phyloP scores from a whole-genome alignment of 2,329 filamentous ascomycete genomes.

The Paecilomyces fulvus region DNA sequence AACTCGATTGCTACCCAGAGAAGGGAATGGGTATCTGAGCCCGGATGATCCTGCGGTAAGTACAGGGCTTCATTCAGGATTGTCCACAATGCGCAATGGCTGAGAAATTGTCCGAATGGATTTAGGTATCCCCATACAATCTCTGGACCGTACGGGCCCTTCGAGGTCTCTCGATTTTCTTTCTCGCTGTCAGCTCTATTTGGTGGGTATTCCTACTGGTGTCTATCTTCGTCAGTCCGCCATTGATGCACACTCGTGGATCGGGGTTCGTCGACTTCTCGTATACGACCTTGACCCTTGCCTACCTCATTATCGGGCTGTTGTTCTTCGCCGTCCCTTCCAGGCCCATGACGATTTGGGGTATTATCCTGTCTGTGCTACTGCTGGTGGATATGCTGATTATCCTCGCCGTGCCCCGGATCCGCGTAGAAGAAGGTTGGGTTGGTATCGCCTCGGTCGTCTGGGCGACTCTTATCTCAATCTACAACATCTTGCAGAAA shows the following conservation, averaged over 20 bases:
- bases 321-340: constrained; percentile 86
- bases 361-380: constrained; percentile 57
- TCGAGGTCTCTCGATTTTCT: constrained; percentile 67
- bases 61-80: no score
- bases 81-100: not conserved
- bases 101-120: not conserved
- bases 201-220: constrained; percentile 93
- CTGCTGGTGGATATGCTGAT: constrained; percentile 70
- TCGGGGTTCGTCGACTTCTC: constrained; percentile 89
- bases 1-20: constrained; percentile 60
- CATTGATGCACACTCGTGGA: constrained; percentile 74
- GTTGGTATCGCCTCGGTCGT: constrained; percentile 77
- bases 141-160: constrained; percentile 81
- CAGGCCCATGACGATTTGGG: constrained; percentile 65
- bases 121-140: constrained; percentile 75
- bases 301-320: constrained; percentile 66
- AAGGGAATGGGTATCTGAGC: constrained; percentile 57
- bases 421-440: constrained; percentile 81
- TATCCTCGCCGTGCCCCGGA: constrained; percentile 63
- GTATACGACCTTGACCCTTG: constrained; percentile 69
- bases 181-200: constrained; percentile 67
- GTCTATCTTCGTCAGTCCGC: constrained; percentile 82
- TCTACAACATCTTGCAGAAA: constrained; percentile 74
- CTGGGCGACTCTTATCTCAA: constrained; percentile 70
- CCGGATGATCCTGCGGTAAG: constrained; percentile 71